Evolutionary conservation across 1,284 basidiomycete genomes (phyloP).

Genomic region (Cutaneotrichosporon cavernicola): DNA sequence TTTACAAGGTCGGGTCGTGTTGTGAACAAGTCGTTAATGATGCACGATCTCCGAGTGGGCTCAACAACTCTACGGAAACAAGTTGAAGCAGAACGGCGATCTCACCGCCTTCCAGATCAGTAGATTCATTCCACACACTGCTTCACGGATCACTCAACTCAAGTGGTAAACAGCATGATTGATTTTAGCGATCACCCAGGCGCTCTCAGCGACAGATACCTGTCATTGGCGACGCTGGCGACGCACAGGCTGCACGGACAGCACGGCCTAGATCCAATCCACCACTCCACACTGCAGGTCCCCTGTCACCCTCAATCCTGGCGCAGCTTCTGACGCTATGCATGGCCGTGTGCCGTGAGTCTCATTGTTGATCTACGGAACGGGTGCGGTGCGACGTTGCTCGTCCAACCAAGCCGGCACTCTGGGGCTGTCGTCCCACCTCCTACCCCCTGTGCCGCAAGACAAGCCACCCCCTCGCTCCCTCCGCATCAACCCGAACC

Average conservation of each 20-base stretch:
- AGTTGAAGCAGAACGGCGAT: neutral
- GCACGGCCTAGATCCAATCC: neutral
- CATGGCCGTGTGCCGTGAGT: too few relatives aligned
- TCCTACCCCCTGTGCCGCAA: neutral
- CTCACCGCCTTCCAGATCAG: conserved; percentile 3
- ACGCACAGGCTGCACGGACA: neutral
- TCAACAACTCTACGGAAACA: neutral
- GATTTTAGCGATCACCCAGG: too few relatives aligned
- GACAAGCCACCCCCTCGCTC: neutral
- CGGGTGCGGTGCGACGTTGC: neutral
- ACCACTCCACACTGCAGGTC: neutral
- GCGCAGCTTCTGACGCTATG: too few relatives aligned
- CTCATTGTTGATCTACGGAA: too few relatives aligned
- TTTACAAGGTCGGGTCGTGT: neutral
- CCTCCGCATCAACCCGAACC: too few relatives aligned
- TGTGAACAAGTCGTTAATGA: neutral
- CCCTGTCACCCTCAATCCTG: neutral
- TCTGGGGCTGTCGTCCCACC: too few relatives aligned
- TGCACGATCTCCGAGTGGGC: neutral
- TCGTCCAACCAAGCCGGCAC: neutral
- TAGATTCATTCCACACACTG: too few relatives aligned
- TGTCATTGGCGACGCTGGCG: neutral
- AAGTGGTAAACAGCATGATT: too few relatives aligned
- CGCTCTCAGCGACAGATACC: too few relatives aligned
- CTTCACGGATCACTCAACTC: too few relatives aligned